Conservation (phyloP, 208 protist genomes). For the Lotmaria passim region DNA sequence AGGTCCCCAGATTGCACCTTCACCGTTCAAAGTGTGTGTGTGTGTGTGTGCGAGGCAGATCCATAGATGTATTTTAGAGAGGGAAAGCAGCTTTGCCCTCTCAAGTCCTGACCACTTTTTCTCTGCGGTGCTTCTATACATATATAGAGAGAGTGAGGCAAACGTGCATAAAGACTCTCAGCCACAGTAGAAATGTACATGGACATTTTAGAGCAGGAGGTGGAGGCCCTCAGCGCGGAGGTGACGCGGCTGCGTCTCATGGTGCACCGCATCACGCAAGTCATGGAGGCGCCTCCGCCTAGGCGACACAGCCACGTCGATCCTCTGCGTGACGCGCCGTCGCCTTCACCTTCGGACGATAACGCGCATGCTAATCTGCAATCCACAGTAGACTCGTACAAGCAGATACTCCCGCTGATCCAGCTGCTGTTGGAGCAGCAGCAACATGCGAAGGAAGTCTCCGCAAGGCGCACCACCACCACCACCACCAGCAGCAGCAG, state of each 20-base stretch:
- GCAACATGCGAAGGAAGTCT: neutral
- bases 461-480: too few species aligned
- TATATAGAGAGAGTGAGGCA: too few species aligned
- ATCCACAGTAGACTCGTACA: constrained; percentile 30
- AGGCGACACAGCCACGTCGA: constrained; percentile 10
- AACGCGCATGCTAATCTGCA: constrained; percentile 5
- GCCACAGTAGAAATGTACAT: constrained; percentile 57
- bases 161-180: neutral
- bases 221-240: constrained; percentile 82
- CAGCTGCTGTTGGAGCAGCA: constrained; percentile 31
- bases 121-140: too few species aligned
- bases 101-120: too few species aligned
- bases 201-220: constrained; percentile 82
- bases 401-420: constrained; percentile 26
- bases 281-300: constrained; percentile 42
- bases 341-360: neutral
- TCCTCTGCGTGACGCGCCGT: neutral
- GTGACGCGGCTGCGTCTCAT: constrained; percentile 87
- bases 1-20: too few species aligned
- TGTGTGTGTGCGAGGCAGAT: too few species aligned
- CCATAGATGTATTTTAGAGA: too few species aligned
- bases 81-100: too few species aligned
- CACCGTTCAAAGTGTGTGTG: too few species aligned
- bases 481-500: constrained; percentile 7
- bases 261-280: constrained; percentile 73